A percentile compares a stretch with the other conserved stretches of the same genome.
Conservation (phyloP, 2,329 filamentous ascomycete species). For the Ampelomyces quisqualis region DNA sequence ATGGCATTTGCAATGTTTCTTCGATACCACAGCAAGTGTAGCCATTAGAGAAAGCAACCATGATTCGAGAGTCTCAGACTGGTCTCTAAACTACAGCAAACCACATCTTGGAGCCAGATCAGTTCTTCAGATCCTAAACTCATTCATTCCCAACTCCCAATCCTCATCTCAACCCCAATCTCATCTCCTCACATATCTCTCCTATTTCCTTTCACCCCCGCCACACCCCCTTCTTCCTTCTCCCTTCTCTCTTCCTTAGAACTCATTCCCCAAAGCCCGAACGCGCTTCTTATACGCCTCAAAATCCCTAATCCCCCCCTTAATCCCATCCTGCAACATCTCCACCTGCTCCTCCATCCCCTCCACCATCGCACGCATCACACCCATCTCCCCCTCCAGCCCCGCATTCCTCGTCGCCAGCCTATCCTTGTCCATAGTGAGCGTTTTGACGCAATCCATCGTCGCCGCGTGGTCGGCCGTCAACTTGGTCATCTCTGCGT, state of each 20-base stretch:
- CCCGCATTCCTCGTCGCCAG: background rate
- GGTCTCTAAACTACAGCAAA: no score
- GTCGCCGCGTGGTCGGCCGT: no score
- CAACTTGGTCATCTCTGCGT: no score
- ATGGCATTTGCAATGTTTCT: conserved; percentile 1
- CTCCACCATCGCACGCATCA: background rate
- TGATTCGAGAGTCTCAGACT: no score
- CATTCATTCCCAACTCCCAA: no score
- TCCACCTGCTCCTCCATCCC: background rate
- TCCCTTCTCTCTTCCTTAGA: background rate
- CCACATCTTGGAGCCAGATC: no score
- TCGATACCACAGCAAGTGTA: background rate
- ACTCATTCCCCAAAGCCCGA: background rate
- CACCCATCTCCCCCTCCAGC: background rate
- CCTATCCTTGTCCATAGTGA: no score
- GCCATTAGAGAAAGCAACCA: no score
- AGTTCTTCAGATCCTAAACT: no score
- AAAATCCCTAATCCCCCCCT: background rate
- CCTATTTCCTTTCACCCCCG: no score
- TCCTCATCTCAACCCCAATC: background rate
- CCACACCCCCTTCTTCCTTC: background rate
- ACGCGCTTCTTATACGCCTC: background rate
- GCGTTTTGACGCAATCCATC: no score
- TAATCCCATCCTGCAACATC: background rate
- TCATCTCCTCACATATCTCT: no score